Percentiles rank a stretch among this genome's conserved stretches.
phyloP scores from a whole-genome alignment of 2,329 filamentous ascomycete genomes.

The Fusarium nematophilum region DNA sequence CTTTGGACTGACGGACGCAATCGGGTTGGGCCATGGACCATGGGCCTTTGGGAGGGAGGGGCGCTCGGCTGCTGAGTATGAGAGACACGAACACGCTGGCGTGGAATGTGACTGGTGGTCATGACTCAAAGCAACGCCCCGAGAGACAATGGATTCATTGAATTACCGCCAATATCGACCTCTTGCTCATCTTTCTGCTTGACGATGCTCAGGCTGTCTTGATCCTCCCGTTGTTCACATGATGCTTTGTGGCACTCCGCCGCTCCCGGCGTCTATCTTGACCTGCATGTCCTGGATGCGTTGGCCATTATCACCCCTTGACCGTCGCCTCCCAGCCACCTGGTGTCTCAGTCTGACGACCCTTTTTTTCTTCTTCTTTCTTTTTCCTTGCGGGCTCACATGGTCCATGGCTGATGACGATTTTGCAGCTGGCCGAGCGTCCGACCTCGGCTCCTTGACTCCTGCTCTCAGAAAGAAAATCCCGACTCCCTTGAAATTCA shows the following conservation, averaged over 20 bases:
- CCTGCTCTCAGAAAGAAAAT: slow-evolving; percentile 13
- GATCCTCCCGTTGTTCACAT: slow-evolving; percentile 33
- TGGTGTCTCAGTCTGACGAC: slow-evolving; percentile 42
- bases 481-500: slow-evolving; percentile 19
- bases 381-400: slow-evolving; percentile 9
- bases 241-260: slow-evolving; percentile 38
- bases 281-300: slow-evolving; percentile 40
- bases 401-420: slow-evolving; percentile 9
- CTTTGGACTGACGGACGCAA: slow-evolving; percentile 33
- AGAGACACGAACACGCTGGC: slow-evolving; percentile 34
- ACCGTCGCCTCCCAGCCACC: slow-evolving; percentile 34
- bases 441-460: slow-evolving; percentile 15
- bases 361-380: slow-evolving; percentile 13
- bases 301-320: slow-evolving; percentile 27
- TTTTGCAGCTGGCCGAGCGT: not conserved
- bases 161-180: slow-evolving; percentile 15
- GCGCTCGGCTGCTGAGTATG: slow-evolving; percentile 25
- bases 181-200: slow-evolving; percentile 5
- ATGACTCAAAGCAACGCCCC: slow-evolving; percentile 40
- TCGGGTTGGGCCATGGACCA: slow-evolving; percentile 34
- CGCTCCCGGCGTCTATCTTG: slow-evolving; percentile 39
- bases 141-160: slow-evolving; percentile 32
- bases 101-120: slow-evolving; percentile 43
- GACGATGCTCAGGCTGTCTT: not conserved
- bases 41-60: too few relatives aligned